A percentile compares a stretch with the other conserved stretches of the same genome.
Conservation (phyloP, 225 moss, liverwort and hornwort genomes). For the Pseudoscleropodium purum region DNA sequence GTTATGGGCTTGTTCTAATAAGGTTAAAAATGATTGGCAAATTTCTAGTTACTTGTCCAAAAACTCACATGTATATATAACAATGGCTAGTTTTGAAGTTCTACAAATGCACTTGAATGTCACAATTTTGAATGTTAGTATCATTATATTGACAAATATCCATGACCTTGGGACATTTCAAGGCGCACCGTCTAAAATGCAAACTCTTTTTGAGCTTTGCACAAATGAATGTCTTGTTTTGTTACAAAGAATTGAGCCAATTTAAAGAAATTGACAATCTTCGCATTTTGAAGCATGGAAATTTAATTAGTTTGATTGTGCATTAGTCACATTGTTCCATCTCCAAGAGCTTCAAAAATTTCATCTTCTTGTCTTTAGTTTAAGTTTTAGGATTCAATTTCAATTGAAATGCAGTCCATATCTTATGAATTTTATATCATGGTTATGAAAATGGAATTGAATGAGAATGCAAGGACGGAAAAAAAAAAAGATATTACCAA, state of each 20-base stretch:
- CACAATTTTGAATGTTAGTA: background rate
- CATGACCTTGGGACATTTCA: background rate
- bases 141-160: rapidly evolving
- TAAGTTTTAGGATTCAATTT: background rate
- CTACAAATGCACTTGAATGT: background rate
- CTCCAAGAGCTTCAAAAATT: background rate
- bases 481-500: background rate
- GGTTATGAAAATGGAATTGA: background rate
- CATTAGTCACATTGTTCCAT: background rate
- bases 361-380: background rate
- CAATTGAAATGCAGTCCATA: background rate
- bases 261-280: background rate
- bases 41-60: too few relatives aligned
- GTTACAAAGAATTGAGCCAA: background rate
- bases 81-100: background rate
- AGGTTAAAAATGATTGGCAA: background rate
- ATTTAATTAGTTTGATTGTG: rapidly evolving
- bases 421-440: background rate
- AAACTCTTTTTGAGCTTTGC: background rate
- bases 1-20: rapidly evolving
- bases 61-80: background rate
- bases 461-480: rapidly evolving
- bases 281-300: rapidly evolving
- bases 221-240: background rate
- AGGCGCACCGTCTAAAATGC: rapidly evolving